phyloP scores from a whole-genome alignment of 371 early-diverging fungal species.

The Smittium mucronatum region DNA sequence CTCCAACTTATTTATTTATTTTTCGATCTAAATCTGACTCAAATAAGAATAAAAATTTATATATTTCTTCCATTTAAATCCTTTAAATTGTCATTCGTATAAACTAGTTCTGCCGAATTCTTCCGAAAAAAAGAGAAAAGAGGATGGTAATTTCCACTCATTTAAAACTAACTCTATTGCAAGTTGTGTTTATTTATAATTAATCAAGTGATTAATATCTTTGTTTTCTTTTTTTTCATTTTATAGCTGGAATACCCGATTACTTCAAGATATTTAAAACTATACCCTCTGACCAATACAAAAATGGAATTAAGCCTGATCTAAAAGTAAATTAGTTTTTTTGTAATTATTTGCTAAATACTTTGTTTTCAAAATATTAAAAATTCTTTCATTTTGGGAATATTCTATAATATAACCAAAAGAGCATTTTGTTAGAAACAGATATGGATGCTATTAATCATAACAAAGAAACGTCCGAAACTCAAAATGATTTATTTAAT shows the following conservation, averaged over 20 bases:
- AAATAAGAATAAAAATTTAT: too few relatives aligned
- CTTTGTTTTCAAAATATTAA: too few relatives aligned
- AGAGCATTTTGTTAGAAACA: neutral
- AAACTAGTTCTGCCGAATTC: neutral
- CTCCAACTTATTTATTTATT: neutral
- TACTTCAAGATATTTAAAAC: neutral
- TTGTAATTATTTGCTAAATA: too few relatives aligned
- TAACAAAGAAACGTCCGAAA: neutral
- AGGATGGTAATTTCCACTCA: neutral
- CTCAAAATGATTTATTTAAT: neutral
- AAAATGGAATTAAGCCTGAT: neutral
- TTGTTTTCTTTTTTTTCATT: neutral
- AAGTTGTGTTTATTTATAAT: too few relatives aligned
- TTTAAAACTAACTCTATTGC: too few relatives aligned
- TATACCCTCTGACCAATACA: neutral
- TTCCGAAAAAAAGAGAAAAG: neutral
- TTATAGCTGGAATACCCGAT: neutral
- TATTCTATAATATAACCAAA: too few relatives aligned
- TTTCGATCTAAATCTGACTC: too few relatives aligned
- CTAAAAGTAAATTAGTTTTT: neutral
- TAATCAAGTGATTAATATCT: too few relatives aligned
- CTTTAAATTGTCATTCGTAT: too few relatives aligned
- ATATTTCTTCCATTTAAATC: too few relatives aligned
- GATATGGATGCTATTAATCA: neutral
- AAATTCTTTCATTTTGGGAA: too few relatives aligned